These are phyloP conservation scores for Auricularia cornea DNA, from an alignment of 768 basidiomycete genomes.

Conservation along the genomic window DNA sequence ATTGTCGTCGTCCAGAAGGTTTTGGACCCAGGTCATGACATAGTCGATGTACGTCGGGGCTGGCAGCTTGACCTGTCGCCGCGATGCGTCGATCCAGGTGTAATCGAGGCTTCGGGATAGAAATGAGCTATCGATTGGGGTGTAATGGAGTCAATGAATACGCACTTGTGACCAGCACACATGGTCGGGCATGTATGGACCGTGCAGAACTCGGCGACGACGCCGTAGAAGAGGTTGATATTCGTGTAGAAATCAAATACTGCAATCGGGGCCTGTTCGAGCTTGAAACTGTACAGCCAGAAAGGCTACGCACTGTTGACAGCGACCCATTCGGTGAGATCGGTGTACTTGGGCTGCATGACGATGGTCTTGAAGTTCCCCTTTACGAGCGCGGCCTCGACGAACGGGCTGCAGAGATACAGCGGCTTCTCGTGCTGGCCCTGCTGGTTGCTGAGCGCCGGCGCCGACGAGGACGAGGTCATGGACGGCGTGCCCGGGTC, in stretches of 20 bases:
- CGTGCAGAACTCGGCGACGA: conserved; percentile 88
- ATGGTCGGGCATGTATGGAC: conserved; percentile 84
- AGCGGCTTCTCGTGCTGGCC: conserved; percentile 45
- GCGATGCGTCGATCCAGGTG: conserved; percentile 88
- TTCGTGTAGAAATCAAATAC: conserved; percentile 98
- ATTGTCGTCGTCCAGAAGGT: conserved; percentile 86
- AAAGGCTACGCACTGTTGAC: conserved; percentile 64
- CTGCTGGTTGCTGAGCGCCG: conserved; percentile 4
- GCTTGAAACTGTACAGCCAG: not conserved
- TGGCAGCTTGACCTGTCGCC: conserved; percentile 77
- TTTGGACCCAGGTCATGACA: conserved; percentile 96
- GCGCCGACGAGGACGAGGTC: conserved; percentile 30
- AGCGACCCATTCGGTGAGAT: conserved; percentile 96
- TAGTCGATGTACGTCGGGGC: conserved; percentile 97
- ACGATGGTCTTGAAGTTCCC: conserved; percentile 99
- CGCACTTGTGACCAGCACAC: conserved; percentile 81
- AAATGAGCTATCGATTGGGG: not conserved
- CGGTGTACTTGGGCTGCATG: conserved; percentile 89
- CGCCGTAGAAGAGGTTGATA: conserved; percentile 93
- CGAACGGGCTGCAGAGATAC: conserved; percentile 90
- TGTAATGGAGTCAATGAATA: conserved; percentile 9
- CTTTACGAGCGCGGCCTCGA: conserved; percentile 90
- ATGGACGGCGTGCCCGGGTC: conserved; percentile 36
- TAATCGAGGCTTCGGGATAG: conserved; percentile 64
- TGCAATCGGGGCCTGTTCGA: conserved; percentile 22